Conservation (phyloP, 2,329 filamentous ascomycete genomes). For the Fusarium proliferatum region DNA sequence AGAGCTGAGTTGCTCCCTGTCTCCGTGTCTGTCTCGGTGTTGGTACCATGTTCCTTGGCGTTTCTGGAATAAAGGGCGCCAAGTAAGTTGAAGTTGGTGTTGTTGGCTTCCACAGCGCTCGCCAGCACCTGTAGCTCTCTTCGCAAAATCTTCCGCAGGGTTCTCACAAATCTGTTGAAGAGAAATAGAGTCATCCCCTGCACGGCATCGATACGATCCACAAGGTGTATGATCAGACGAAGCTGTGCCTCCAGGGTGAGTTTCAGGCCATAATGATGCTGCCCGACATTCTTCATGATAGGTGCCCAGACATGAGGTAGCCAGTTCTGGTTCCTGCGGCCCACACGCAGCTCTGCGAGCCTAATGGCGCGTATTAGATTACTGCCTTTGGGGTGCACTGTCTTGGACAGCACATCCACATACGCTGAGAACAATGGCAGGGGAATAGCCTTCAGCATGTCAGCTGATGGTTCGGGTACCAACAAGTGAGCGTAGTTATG, state of each 20-base stretch:
- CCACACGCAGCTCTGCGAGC: constrained; percentile 45
- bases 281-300: constrained; percentile 50
- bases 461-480: constrained; percentile 38
- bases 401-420: constrained; percentile 51
- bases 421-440: constrained; percentile 61
- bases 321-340: constrained; percentile 42
- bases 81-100: constrained; percentile 21
- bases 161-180: constrained; percentile 41
- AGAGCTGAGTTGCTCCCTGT: constrained; percentile 14
- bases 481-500: constrained; percentile 33
- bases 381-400: constrained; percentile 33
- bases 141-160: constrained; percentile 43
- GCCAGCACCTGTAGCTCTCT: constrained; percentile 41
- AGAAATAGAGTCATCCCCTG: constrained; percentile 39
- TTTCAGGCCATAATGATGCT: constrained; percentile 43
- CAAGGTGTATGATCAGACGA: constrained; percentile 43
- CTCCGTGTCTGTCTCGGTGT: constrained; percentile 1
- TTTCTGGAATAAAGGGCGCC: constrained; percentile 30
- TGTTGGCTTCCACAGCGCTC: constrained; percentile 24
- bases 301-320: constrained; percentile 48
- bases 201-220: constrained; percentile 45
- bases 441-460: constrained; percentile 41
- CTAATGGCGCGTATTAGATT: constrained; percentile 49
- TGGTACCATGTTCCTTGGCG: constrained; percentile 17
- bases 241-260: constrained; percentile 48